Conservation (phyloP, 768 basidiomycete genomes). For the Rhodotorula kratochvilovae region DNA sequence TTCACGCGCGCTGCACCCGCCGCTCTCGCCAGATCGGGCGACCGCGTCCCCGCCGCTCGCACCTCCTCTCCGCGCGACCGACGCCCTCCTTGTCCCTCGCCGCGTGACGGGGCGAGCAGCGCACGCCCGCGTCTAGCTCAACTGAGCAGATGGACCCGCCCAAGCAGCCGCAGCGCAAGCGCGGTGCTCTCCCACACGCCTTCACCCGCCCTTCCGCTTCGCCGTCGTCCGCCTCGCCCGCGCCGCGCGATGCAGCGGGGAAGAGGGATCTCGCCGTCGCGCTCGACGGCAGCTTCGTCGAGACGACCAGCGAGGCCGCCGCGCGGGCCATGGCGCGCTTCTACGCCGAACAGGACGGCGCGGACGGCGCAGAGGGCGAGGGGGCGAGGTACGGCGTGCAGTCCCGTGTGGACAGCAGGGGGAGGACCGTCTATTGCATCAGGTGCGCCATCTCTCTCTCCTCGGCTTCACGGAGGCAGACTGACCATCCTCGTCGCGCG, state of each 20-base stretch:
- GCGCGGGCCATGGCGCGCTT: slow-evolving; percentile 30
- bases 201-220: background rate
- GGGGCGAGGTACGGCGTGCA: slow-evolving; percentile 24
- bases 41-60: too few relatives aligned
- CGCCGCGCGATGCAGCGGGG: background rate
- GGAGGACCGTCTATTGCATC: slow-evolving; percentile 40
- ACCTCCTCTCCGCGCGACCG: too few relatives aligned
- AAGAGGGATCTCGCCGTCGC: slow-evolving; percentile 15
- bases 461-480: background rate
- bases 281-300: slow-evolving; percentile 38
- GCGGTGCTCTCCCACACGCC: background rate
- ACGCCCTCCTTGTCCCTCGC: too few relatives aligned
- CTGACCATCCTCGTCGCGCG: background rate
- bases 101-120: too few relatives aligned
- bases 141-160: too few relatives aligned
- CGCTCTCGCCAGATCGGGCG: too few relatives aligned
- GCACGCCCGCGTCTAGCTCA: too few relatives aligned
- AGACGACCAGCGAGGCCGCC: slow-evolving; percentile 38
- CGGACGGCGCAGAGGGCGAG: slow-evolving; percentile 1
- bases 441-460: slow-evolving; percentile 4
- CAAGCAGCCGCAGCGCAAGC: too few relatives aligned
- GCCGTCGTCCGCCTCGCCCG: background rate
- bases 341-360: slow-evolving; percentile 14
- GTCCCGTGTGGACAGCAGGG: slow-evolving; percentile 12
- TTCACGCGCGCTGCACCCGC: too few relatives aligned